Evolutionary conservation across 2,329 filamentous ascomycete genomes (phyloP).

Genomic region (Paecilomyces fulvus): DNA sequence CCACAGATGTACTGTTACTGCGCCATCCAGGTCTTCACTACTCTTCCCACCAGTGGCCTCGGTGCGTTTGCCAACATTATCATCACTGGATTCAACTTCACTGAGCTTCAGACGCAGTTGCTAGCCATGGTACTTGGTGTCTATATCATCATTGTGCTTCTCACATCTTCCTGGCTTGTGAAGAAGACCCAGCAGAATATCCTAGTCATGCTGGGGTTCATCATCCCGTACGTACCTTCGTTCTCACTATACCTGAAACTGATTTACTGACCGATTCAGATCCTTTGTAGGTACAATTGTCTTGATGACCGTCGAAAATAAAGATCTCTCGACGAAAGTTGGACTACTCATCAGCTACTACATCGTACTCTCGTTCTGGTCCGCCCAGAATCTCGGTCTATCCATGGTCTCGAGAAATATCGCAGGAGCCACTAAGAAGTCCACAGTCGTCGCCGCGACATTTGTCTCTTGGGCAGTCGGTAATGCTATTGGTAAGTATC

Average conservation of each 20-base stretch:
- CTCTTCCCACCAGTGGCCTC: constrained; percentile 62
- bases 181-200: constrained; percentile 63
- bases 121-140: constrained; percentile 64
- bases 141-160: constrained; percentile 63
- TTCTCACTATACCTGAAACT: neutral
- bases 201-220: constrained; percentile 56
- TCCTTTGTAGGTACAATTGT: constrained; percentile 65
- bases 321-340: constrained; percentile 49
- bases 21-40: constrained; percentile 61
- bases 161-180: constrained; percentile 58
- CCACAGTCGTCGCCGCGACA: constrained; percentile 58
- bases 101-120: constrained; percentile 59
- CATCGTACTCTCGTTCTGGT: constrained; percentile 70
- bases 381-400: constrained; percentile 58
- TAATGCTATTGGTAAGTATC: constrained; percentile 52
- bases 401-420: constrained; percentile 62
- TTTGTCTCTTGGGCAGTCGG: constrained; percentile 63
- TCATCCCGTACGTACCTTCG: constrained; percentile 49
- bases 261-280: constrained; percentile 23
- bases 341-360: constrained; percentile 68
- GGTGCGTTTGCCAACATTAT: constrained; percentile 69
- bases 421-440: constrained; percentile 67
- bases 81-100: constrained; percentile 61
- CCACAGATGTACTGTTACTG: constrained; percentile 60
- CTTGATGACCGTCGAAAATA: constrained; percentile 59